Conservation (phyloP, 495 filamentous ascomycete species). For the Daldinia bambusicola region DNA sequence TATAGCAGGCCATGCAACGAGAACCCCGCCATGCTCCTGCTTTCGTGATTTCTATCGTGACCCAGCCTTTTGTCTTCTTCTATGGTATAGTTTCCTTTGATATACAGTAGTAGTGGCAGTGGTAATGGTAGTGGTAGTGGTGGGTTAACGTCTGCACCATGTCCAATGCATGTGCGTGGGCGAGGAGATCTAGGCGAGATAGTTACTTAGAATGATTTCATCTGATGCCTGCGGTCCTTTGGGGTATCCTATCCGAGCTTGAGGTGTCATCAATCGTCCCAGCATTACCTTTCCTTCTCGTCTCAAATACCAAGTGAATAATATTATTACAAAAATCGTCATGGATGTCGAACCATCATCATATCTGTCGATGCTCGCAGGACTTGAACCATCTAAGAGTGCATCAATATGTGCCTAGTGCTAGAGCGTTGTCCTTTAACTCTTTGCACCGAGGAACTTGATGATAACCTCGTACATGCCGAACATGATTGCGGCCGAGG, state of each 20-base stretch:
- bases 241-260: background rate
- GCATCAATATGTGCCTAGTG: background rate
- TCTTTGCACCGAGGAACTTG: constrained; percentile 60
- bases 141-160: background rate
- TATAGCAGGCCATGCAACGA: background rate
- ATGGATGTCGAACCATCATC: background rate
- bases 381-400: background rate
- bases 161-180: background rate
- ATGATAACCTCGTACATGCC: constrained; percentile 89
- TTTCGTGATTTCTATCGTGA: constrained; percentile 10
- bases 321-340: constrained; percentile 19
- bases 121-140: constrained; percentile 1
- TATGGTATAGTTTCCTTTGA: constrained; percentile 16
- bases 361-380: background rate
- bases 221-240: background rate
- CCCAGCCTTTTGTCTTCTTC: constrained; percentile 6
- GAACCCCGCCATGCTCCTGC: background rate
- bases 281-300: background rate
- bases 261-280: background rate
- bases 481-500: constrained; percentile 90
- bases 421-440: constrained; percentile 28
- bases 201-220: background rate
- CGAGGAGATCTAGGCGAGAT: background rate
- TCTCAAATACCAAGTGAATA: constrained; percentile 7
- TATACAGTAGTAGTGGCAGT: constrained; percentile 23